Conservation (phyloP, 1,284 basidiomycete genomes). For the Boletus calvinii region DNA sequence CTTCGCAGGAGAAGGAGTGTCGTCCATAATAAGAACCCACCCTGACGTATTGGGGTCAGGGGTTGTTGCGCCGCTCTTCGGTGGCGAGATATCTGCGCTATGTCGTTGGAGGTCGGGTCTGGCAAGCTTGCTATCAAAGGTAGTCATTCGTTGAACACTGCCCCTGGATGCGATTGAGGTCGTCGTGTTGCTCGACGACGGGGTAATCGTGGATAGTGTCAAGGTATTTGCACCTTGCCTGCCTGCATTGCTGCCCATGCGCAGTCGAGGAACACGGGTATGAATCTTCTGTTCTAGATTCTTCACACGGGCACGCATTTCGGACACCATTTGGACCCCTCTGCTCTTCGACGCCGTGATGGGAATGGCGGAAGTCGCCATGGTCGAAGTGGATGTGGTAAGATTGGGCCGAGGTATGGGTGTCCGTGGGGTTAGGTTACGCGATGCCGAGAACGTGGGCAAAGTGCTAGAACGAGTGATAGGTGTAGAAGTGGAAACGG, state of each 20-base stretch:
- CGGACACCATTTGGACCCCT: slow-evolving; percentile 85
- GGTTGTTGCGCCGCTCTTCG: slow-evolving; percentile 46
- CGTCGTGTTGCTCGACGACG: slow-evolving; percentile 37
- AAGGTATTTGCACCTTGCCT: slow-evolving; percentile 43
- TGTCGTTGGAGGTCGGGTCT: slow-evolving; percentile 30
- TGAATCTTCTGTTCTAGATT: slow-evolving; percentile 82
- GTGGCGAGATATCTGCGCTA: slow-evolving; percentile 39
- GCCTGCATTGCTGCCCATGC: slow-evolving; percentile 69
- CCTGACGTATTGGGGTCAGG: slow-evolving; percentile 62
- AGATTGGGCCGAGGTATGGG: slow-evolving; percentile 45
- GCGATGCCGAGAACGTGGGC: slow-evolving; percentile 47
- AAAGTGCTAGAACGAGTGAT: slow-evolving; percentile 59
- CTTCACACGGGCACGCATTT: slow-evolving; percentile 78
- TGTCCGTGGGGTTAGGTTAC: slow-evolving; percentile 46
- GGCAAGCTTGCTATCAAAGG: slow-evolving; percentile 24
- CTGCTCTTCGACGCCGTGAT: slow-evolving; percentile 61
- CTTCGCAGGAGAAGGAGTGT: slow-evolving; percentile 68
- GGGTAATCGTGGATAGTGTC: slow-evolving; percentile 36
- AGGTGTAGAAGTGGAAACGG: slow-evolving; percentile 43
- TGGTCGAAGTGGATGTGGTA: slow-evolving; percentile 44
- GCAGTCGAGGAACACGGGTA: slow-evolving; percentile 74
- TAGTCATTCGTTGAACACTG: slow-evolving; percentile 17
- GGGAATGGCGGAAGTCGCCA: slow-evolving; percentile 31
- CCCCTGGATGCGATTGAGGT: slow-evolving; percentile 27
- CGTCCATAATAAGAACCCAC: slow-evolving; percentile 83